A percentile compares a stretch with the other conserved stretches of the same genome.
phyloP scores from a whole-genome alignment of 805 yeast genomes.

The Komagataella pastoris region DNA sequence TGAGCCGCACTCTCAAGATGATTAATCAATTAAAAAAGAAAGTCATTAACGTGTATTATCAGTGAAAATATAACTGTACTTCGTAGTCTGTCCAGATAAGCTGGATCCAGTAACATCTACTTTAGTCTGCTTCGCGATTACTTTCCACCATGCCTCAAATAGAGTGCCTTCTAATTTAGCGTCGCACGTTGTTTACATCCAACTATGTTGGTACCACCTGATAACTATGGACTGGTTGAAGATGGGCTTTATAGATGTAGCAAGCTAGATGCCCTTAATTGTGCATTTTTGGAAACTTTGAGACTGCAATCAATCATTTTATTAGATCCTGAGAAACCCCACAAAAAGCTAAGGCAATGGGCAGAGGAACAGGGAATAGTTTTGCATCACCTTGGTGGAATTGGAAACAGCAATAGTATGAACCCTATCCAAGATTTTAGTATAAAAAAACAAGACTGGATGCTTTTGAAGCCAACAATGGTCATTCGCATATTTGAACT shows the following conservation, averaged over 20 bases:
- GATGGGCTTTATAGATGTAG: conserved; percentile 78
- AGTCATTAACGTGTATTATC: not conserved
- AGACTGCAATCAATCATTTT: conserved; percentile 54
- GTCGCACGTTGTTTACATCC: not conserved
- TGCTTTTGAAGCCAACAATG: conserved; percentile 57
- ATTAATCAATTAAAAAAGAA: not conserved
- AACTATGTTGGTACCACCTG: conserved; percentile 80
- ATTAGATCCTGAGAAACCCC: conserved; percentile 78
- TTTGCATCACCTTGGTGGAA: conserved; percentile 26
- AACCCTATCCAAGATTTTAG: not conserved
- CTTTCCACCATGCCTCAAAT: not conserved
- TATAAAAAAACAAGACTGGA: conserved; percentile 37
- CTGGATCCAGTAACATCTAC: not conserved
- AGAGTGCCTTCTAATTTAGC: not conserved
- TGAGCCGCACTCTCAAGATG: not conserved
- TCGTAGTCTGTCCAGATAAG: not conserved
- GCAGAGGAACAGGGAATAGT: conserved; percentile 43
- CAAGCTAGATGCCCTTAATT: conserved; percentile 59
- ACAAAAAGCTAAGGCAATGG: conserved; percentile 54
- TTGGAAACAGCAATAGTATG: conserved; percentile 1
- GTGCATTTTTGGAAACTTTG: conserved; percentile 68
- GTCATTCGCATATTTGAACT: conserved; percentile 54
- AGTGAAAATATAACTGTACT: not conserved
- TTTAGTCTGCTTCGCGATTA: not conserved
- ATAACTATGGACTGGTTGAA: conserved; percentile 84